Evolutionary conservation across 305 asterid species (phyloP).

Genomic region (Solanum hybrid): DNA sequence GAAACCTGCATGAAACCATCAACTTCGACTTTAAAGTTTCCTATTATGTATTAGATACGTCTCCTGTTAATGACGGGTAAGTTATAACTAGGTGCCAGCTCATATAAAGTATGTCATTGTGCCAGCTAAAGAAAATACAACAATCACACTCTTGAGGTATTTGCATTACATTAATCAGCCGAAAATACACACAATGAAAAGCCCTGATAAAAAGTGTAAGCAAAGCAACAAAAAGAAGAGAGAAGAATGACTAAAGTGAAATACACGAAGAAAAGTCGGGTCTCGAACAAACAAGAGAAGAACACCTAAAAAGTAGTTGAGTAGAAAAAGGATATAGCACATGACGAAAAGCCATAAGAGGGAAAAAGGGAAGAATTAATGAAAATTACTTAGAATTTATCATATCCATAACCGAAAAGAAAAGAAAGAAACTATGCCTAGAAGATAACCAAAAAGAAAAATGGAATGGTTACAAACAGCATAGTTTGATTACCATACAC

Average conservation of each 20-base stretch:
- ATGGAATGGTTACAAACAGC: not conserved
- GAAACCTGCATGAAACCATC: constrained; percentile 47
- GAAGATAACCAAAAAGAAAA: not conserved
- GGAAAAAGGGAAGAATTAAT: not conserved
- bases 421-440: not conserved
- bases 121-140: not conserved
- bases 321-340: not conserved
- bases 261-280: not conserved
- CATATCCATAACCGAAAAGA: not conserved
- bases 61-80: not conserved
- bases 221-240: not conserved
- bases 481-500: not conserved
- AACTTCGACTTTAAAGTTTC: not conserved
- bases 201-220: not conserved
- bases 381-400: not conserved
- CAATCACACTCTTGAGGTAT: not conserved
- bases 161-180: not conserved
- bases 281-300: not conserved
- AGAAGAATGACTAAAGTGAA: not conserved
- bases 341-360: not conserved
- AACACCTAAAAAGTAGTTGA: not conserved
- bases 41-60: not conserved
- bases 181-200: not conserved
- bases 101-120: not conserved
- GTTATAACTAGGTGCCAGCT: not conserved